Base-by-base conservation (phyloP, 2,329 filamentous ascomycete genomes). In the Torrubiella hemipterigena region DNA sequence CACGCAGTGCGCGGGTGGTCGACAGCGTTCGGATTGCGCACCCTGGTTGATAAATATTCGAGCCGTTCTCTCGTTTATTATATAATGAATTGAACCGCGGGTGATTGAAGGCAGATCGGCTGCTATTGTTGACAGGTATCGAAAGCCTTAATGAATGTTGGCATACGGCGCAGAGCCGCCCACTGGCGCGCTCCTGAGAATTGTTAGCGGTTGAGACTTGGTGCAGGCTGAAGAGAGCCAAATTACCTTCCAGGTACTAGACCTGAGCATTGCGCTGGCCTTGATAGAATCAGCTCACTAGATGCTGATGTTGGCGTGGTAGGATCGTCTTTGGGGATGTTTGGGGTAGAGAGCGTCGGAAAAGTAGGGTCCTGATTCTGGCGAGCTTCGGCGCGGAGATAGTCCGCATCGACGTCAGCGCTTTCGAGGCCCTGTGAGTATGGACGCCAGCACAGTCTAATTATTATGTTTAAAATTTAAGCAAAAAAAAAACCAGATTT, bases 341-440 rank as follows among this genome's bases (percentile, higher is more conserved):
- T n/a, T n/a, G n/a, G n/a, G n/a, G 50, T 37, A 39, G 52, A 53
- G 41, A 52, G 52, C 51, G 58, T 58, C 38, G 65, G 56, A 61
- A 65, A 65, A 39, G 18, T 32, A n/a, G n/a, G n/a, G n/a, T n/a
- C n/a, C n/a, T n/a, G 20, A 17, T 31, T 29, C 29, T 35, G 30
- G 20, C 11, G n/a, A n/a, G n/a, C n/a, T 7, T 14, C 23, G 23
- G 23, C 23, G 12, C 12, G 15, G 23, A 14, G 23, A 26, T 26
- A 26, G 23, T 26, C 23, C 23, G 23, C n/a, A 14, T 6, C 12
- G 15, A 7, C n/a, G 6, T 6, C n/a, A 13, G 23, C n/a, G n/a
- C n/a, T n/a, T n/a, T n/a, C n/a, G n/a, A n/a, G n/a, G n/a, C n/a
- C n/a, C n/a, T n/a, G n/a, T n/a, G n/a, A n/a, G n/a, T n/a, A n/a